Evolutionary conservation across 768 basidiomycete species (phyloP).

Genomic region (Termitomyces sp.): DNA sequence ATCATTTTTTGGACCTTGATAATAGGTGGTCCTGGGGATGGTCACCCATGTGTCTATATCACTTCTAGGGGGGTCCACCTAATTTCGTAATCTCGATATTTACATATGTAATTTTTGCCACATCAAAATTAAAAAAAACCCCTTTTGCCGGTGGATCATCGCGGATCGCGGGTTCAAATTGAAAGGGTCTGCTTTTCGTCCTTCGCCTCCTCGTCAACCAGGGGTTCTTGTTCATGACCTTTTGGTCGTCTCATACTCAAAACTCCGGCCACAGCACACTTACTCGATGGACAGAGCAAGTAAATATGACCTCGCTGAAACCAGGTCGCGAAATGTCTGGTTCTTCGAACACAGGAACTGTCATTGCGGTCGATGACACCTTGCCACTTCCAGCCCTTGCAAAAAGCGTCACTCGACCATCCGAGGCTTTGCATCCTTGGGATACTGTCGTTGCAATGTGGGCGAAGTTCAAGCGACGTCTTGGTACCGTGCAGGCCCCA

Average conservation of each 20-base stretch:
- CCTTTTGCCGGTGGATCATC: conserved; percentile 6
- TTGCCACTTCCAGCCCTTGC: conserved; percentile 41
- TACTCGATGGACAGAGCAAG: conserved; percentile 14
- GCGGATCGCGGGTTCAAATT: not conserved
- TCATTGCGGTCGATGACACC: conserved; percentile 20
- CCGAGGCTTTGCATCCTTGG: conserved; percentile 22
- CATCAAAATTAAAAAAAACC: not conserved
- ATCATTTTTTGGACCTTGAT: not conserved
- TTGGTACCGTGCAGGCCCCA: conserved; percentile 51
- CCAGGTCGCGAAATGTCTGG: conserved; percentile 7
- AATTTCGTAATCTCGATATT: not conserved
- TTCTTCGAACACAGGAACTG: conserved; percentile 14
- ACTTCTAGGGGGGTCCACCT: not conserved
- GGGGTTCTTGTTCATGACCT: conserved; percentile 10
- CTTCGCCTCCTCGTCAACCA: not conserved
- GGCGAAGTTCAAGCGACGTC: conserved; percentile 45
- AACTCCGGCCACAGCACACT: conserved; percentile 7
- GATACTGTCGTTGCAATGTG: conserved; percentile 27
- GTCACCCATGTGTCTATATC: not conserved
- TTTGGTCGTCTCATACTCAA: conserved; percentile 11
- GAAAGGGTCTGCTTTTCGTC: not conserved
- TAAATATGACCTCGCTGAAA: conserved; percentile 9
- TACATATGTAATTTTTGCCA: not conserved
- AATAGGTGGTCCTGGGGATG: not conserved
- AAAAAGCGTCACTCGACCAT: conserved; percentile 15